Percentiles rank a stretch among this genome's conserved stretches.
phyloP scores from a whole-genome alignment of 495 filamentous ascomycete species.

The Neurospora intermedia region DNA sequence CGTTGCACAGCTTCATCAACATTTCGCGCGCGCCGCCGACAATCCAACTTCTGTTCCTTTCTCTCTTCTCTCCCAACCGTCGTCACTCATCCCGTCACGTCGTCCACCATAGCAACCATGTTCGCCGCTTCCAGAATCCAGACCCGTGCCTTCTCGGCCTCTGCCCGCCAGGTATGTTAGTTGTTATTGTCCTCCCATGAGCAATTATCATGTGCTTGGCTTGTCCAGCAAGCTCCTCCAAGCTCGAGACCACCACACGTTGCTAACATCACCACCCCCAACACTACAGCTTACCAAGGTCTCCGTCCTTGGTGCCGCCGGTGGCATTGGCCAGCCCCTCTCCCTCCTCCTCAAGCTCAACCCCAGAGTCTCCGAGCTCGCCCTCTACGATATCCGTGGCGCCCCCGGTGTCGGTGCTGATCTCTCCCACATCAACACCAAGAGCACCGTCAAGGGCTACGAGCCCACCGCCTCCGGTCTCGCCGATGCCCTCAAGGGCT shows the following conservation, averaged over 20 bases:
- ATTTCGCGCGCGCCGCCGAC: not conserved
- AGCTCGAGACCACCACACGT: not conserved
- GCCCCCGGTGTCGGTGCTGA: constrained; percentile 96
- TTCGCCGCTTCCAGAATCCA: constrained; percentile 71
- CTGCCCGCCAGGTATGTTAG: constrained; percentile 67
- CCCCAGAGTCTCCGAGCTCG: constrained; percentile 79
- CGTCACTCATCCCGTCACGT: not conserved
- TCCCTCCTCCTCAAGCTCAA: constrained; percentile 98
- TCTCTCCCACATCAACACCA: constrained; percentile 97
- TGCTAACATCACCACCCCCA: not conserved
- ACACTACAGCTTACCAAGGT: constrained; percentile 34
- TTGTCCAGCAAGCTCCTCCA: not conserved
- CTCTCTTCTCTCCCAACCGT: not conserved
- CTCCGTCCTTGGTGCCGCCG: constrained; percentile 86
- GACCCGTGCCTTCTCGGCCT: constrained; percentile 88
- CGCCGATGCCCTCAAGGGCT: constrained; percentile 62
- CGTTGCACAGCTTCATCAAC: not conserved
- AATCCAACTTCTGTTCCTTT: not conserved
- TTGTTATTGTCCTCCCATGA: not conserved
- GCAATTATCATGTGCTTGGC: not conserved
- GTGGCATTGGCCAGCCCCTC: constrained; percentile 96
- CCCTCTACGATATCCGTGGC: constrained; percentile 93
- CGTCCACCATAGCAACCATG: constrained; percentile 37
- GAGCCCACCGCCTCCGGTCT: constrained; percentile 66
- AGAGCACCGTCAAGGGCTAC: constrained; percentile 87